Evolutionary conservation across 1,139 yeast species (phyloP).

Genomic region (Yamadazyma membranifaciens): DNA sequence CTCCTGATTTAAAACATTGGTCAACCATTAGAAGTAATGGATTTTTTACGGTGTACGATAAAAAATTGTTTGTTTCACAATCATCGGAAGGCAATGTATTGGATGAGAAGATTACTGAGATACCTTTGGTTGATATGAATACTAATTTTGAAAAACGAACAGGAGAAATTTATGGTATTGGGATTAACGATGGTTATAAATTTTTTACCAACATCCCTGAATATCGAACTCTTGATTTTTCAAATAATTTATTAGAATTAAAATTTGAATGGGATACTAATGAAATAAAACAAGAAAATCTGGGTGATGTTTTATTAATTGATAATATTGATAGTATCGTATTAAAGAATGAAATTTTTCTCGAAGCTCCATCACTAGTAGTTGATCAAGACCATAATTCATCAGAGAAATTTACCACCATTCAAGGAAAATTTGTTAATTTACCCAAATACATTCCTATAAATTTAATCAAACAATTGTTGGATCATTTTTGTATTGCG

Average conservation of each 20-base stretch:
- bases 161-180: conserved; percentile 2
- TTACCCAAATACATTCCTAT: conserved; percentile 3
- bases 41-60: conserved; percentile 2
- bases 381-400: not conserved
- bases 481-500: conserved; percentile 3
- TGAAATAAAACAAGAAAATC: not conserved
- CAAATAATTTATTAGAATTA: conserved; percentile 1
- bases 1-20: not conserved
- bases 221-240: not conserved
- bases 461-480: not conserved
- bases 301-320: not conserved
- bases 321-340: not conserved
- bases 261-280: not conserved
- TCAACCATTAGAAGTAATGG: conserved; percentile 4
- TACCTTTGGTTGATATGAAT: conserved; percentile 5
- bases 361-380: conserved; percentile 6
- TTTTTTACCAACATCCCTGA: conserved; percentile 1
- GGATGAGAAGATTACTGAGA: conserved; percentile 3
- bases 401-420: not conserved
- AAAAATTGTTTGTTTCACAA: conserved; percentile 1
- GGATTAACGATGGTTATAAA: not conserved
- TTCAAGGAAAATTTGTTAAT: not conserved
- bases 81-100: conserved; percentile 1
- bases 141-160: conserved; percentile 5
- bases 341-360: conserved; percentile 7